Base-by-base conservation (phyloP, 2,329 filamentous ascomycete genomes). In the Xylaria sp. region DNA sequence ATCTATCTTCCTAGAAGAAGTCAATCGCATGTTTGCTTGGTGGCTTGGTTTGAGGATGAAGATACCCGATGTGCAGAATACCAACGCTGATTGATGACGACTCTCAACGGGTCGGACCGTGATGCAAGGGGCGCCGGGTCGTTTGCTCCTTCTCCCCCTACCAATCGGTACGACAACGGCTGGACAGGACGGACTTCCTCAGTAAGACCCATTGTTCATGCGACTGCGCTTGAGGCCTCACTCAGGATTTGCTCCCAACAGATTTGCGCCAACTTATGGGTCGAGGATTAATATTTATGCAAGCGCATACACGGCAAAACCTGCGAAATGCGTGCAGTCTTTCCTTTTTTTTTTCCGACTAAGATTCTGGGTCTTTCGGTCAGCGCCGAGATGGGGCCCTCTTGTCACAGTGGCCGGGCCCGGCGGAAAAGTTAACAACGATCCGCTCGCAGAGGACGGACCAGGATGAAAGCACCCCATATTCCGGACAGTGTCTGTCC, bases 21-120 rank as follows among this genome's bases (percentile, higher is more conserved):
- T 52, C 6, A 32, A 39, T 37, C 50, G 2, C 6, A 9, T 25
- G 20, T n/a, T 44, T 62, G 34, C 34, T 51, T 32, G n/a, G 23
- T 50, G 6, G 18, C 2, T 20, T 63, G 9, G 3, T 15, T 44
- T 5, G 8, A 46, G 18, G n/a, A 9, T 1, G 9, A 46, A 10
- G 12, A 5, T 20, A 20, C 18, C 46, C 1, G n/a, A 10, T 6
- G 44, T 6, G n/a, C 20, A 7, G 28, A 54, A 5, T 23, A 23
- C 12, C 9, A 48, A 48, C 18, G 28, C 39, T 15, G 41, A 58
- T 32, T 15, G 41, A 58, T 32, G 1, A 32, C 12, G 2, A 44
- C n/a, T 28, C 46, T 56, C 12, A n/a, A 57, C 66, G 50, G 51
- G 13, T 60, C 66, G 51, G 61, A 44, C 56, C 44, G 62, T 51